phyloP scores from a whole-genome alignment of 2,329 filamentous ascomycete genomes.

The Trichoderma sp. region DNA sequence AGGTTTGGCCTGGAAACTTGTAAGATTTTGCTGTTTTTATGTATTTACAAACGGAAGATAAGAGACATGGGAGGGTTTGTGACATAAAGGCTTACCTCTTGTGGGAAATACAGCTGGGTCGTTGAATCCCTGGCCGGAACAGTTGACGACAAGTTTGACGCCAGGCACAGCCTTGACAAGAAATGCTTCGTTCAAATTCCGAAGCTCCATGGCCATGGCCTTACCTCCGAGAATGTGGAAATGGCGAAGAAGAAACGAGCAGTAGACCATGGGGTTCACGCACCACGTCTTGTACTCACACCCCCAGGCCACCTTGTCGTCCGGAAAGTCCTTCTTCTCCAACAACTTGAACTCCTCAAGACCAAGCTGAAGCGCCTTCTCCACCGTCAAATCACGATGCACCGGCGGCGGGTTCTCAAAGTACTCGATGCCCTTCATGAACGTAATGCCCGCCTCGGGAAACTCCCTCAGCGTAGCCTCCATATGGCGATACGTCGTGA shows the following conservation, averaged over 20 bases:
- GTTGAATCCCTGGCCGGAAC: constrained; percentile 45
- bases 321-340: constrained; percentile 34
- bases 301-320: constrained; percentile 37
- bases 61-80: background rate
- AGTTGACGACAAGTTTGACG: constrained; percentile 42
- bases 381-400: constrained; percentile 36
- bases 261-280: constrained; percentile 52
- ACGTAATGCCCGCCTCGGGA: constrained; percentile 45
- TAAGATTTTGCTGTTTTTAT: background rate
- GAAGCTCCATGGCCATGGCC: constrained; percentile 20
- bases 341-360: constrained; percentile 39
- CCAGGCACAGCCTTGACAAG: constrained; percentile 28
- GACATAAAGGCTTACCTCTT: constrained; percentile 32
- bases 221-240: constrained; percentile 27
- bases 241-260: constrained; percentile 42
- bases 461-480: constrained; percentile 28
- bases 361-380: constrained; percentile 20
- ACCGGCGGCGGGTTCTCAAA: constrained; percentile 40
- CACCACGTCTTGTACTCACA: constrained; percentile 50
- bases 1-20: constrained; percentile 41
- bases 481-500: constrained; percentile 45
- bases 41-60: background rate
- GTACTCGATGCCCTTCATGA: constrained; percentile 48
- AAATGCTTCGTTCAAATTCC: constrained; percentile 36
- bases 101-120: constrained; percentile 43